These are phyloP conservation scores for Marvania coccoides DNA, from an alignment of 139 green algal genomes.

Conservation along the genomic window DNA sequence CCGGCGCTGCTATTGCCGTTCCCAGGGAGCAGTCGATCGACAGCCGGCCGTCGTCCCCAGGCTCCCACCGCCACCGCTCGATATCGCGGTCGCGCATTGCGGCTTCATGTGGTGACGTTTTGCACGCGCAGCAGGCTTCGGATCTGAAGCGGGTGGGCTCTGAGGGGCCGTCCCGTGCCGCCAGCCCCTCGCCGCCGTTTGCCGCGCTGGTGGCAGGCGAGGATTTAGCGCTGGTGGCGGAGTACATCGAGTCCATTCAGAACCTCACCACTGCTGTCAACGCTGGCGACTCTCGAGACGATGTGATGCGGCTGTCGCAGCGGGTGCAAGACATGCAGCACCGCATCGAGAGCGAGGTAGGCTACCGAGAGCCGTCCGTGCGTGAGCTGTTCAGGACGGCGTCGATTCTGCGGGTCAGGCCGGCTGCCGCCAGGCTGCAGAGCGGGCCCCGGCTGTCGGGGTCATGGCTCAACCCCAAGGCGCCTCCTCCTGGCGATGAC, in stretches of 20 bases:
- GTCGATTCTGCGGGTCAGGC: conserved; percentile 1
- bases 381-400: conserved; percentile 31
- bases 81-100: no score
- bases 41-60: no score
- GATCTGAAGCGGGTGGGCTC: no score
- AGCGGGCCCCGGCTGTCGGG: no score
- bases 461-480: no score
- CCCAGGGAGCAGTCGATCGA: no score
- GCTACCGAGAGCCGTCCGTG: conserved; percentile 22
- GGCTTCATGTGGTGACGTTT: no score
- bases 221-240: conserved; percentile 21
- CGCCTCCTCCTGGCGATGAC: no score
- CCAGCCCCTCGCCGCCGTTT: neutral
- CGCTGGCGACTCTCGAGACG: conserved; percentile 1
- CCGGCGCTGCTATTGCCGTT: no score
- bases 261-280: conserved; percentile 11
- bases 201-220: neutral
- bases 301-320: conserved; percentile 12
- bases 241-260: conserved; percentile 29
- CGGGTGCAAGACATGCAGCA: conserved; percentile 20
- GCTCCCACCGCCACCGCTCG: no score
- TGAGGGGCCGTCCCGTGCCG: no score
- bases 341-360: conserved; percentile 22
- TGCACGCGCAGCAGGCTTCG: no score
- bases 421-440: neutral